Evolutionary conservation across 331 rosid species (phyloP).

Genomic region (Rosa hybrid): DNA sequence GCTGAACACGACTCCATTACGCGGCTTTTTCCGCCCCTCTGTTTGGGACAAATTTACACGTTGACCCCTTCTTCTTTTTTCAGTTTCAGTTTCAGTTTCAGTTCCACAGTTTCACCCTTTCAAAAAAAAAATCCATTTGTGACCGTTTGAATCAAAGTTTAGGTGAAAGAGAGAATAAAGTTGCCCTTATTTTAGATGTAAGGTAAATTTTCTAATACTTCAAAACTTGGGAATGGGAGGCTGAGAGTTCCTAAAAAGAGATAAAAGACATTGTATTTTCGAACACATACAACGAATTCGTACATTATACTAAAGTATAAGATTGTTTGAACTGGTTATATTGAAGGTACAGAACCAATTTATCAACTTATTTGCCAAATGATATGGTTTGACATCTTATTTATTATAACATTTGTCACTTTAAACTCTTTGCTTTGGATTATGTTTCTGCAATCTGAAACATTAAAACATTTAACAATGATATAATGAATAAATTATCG

Average conservation of each 20-base stretch:
- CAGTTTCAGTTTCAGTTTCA: not conserved
- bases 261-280: too few species aligned
- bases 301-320: not conserved
- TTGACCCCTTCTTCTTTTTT: not conserved
- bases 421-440: too few species aligned
- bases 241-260: too few species aligned
- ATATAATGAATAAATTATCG: not conserved
- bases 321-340: too few species aligned
- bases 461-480: not conserved
- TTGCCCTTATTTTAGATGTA: not conserved
- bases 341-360: too few species aligned
- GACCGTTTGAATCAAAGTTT: not conserved
- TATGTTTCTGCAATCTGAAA: too few species aligned
- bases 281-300: not conserved
- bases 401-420: too few species aligned
- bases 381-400: too few species aligned
- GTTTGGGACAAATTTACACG: slow-evolving; percentile 13
- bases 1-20: slow-evolving; percentile 22
- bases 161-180: not conserved
- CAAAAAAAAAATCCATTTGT: not conserved
- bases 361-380: too few species aligned
- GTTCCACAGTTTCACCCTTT: not conserved
- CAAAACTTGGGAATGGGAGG: not conserved
- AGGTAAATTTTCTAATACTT: not conserved
- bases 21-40: slow-evolving; percentile 22